A percentile compares a stretch with the other conserved stretches of the same genome.
Conservation (phyloP, 805 yeast species). For the Wickerhamomyces strasburgensis region DNA sequence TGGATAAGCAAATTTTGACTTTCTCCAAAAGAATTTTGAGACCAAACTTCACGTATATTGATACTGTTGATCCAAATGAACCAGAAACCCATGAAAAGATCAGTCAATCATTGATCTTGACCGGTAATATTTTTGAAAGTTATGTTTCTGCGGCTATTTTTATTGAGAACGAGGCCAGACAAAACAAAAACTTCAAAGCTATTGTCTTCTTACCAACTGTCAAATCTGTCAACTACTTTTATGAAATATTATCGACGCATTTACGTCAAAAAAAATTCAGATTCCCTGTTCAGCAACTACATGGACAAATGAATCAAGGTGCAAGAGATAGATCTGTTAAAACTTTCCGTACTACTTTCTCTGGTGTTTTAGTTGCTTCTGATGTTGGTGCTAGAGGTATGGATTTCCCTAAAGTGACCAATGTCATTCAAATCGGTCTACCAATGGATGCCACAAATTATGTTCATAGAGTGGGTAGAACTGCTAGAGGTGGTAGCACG, state of each 20-base stretch:
- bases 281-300: constrained; percentile 41
- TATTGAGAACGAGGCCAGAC: constrained; percentile 35
- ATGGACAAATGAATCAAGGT: constrained; percentile 71
- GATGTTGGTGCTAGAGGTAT: constrained; percentile 96
- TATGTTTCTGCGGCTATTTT: constrained; percentile 53
- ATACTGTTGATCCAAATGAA: constrained; percentile 69
- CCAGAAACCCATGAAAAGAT: constrained; percentile 79
- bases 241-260: constrained; percentile 19
- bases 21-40: constrained; percentile 62
- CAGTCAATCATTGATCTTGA: constrained; percentile 56
- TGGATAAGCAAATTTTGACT: constrained; percentile 58
- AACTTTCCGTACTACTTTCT: constrained; percentile 41
- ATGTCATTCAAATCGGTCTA: constrained; percentile 80
- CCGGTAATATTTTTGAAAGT: constrained; percentile 52
- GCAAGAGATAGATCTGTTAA: constrained; percentile 58
- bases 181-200: constrained; percentile 57
- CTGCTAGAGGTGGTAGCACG: constrained; percentile 83
- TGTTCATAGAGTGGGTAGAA: constrained; percentile 92
- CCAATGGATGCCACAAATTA: constrained; percentile 73
- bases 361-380: constrained; percentile 71
- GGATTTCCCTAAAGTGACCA: constrained; percentile 86
- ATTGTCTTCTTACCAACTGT: constrained; percentile 82
- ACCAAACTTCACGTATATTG: constrained; percentile 52
- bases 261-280: constrained; percentile 20
- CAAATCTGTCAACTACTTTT: constrained; percentile 50